Base-by-base conservation (phyloP, 495 filamentous ascomycete genomes). In the Talaromyces adpressus region DNA sequence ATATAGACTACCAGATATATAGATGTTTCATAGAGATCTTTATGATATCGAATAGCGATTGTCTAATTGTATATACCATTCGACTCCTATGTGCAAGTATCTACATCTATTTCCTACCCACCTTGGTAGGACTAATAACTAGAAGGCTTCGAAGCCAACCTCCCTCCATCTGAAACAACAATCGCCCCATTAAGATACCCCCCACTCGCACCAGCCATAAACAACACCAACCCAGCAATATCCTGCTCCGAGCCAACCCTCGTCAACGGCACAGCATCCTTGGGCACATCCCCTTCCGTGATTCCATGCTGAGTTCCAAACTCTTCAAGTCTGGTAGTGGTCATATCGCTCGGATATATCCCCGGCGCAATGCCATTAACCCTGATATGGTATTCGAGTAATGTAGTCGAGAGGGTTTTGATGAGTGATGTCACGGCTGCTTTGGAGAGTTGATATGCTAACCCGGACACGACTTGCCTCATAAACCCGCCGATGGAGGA, bases 351-450 rank as follows among this genome's bases (percentile, higher is more conserved):
- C 16, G 59, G 41, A 47, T 60, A 68, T 3, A 64, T 71, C 18
- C 87, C 87, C 34, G 86, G 85, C 9, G 82, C 83, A 9, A 90
- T 74, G 18, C 79, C 75, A 69, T 89, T 90, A 4, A 77, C 71
- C 4, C 85, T 70, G 60, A 91, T 89, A 39, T 80, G 73, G 76
- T 82, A 88, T 22, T 78, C 77, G 8, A 78, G 83, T 57, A 87
- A 67, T 14, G 72, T 64, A 4, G 77, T 79, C 1, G 80, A 79
- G 59, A 88, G 63, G 61, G 80, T 76, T 76, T 89, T 90, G 54
- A 84, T 83, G 61, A 88, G 69, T 62, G 85, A 84, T 36, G 74
- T 85, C 9, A 81, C 80, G 0, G 84, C 86, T 6, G 84, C 85
- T 70, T 90, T 91, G 65, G 81, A 85, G 52, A 79, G 73, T 2